A percentile compares a stretch with the other conserved stretches of the same genome.
phyloP scores from a whole-genome alignment of 768 basidiomycete genomes.

The Rhizopogon rudus region DNA sequence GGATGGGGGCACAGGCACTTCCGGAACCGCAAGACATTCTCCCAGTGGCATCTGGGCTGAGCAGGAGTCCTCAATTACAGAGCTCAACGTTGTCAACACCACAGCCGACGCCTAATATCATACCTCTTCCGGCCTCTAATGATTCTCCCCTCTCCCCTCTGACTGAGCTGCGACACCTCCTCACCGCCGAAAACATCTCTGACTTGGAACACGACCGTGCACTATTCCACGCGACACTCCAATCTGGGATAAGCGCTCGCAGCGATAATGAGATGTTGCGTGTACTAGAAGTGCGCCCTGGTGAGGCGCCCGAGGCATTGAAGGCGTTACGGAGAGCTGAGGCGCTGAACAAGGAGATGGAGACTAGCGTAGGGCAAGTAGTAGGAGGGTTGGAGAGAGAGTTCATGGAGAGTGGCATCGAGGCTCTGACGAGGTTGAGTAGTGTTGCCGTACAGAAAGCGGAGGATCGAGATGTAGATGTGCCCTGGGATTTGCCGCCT shows the following conservation, averaged over 20 bases:
- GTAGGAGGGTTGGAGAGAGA: constrained; percentile 38
- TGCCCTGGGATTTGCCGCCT: constrained; percentile 41
- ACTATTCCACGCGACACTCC: not conserved
- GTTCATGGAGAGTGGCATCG: constrained; percentile 70
- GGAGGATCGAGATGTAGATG: constrained; percentile 7
- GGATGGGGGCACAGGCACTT: not conserved
- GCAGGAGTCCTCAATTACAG: not conserved
- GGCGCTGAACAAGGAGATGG: not conserved
- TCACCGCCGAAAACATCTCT: not conserved
- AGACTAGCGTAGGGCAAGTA: not conserved
- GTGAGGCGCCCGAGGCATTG: not conserved
- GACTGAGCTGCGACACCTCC: not conserved
- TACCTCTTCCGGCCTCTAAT: not conserved
- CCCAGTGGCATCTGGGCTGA: not conserved
- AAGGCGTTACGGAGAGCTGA: not conserved
- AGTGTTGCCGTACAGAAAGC: constrained; percentile 14
- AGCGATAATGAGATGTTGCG: not conserved
- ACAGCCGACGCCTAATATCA: not conserved
- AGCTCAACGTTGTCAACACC: not conserved
- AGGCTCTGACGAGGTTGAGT: constrained; percentile 63
- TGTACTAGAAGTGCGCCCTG: not conserved
- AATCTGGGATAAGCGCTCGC: not conserved
- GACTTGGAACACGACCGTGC: not conserved
- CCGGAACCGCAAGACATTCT: not conserved
- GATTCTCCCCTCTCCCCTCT: not conserved